Evolutionary conservation across 2,329 filamentous ascomycete species (phyloP).

Genomic region (Gaeumannomyces sp.): DNA sequence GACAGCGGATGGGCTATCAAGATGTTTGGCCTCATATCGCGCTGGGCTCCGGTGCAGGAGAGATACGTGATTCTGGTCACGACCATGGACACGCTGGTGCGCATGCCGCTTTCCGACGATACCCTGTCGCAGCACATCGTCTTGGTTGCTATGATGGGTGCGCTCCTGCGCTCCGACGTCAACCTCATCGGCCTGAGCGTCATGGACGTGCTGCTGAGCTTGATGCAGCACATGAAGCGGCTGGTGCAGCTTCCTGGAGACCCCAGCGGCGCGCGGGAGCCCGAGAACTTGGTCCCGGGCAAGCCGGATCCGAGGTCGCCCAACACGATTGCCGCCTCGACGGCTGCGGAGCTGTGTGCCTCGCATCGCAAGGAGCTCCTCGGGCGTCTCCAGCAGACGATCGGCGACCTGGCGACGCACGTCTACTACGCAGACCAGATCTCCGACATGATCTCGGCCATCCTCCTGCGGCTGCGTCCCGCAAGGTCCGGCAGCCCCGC

Average conservation of each 20-base stretch:
- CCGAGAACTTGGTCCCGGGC: slow-evolving; percentile 18
- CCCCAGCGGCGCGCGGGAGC: slow-evolving; percentile 22
- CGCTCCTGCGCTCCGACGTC: slow-evolving; percentile 77
- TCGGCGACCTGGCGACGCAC: slow-evolving; percentile 87
- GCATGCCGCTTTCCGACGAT: slow-evolving; percentile 62
- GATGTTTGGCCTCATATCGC: slow-evolving; percentile 71
- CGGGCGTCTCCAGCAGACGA: slow-evolving; percentile 67
- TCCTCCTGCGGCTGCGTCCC: slow-evolving; percentile 73
- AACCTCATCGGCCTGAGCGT: slow-evolving; percentile 94
- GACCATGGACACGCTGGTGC: slow-evolving; percentile 68
- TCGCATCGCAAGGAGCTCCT: slow-evolving; percentile 60
- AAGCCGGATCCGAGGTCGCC: slow-evolving; percentile 23
- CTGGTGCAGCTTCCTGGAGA: slow-evolving; percentile 60
- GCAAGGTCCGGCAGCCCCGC: slow-evolving; percentile 34
- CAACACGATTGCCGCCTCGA: slow-evolving; percentile 24
- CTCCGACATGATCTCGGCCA: slow-evolving; percentile 82
- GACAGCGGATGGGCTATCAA: slow-evolving; percentile 72
- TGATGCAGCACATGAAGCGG: slow-evolving; percentile 77
- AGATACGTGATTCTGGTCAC: slow-evolving; percentile 85
- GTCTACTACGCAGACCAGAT: slow-evolving; percentile 97
- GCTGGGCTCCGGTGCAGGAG: slow-evolving; percentile 90
- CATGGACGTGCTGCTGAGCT: slow-evolving; percentile 84
- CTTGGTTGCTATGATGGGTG: slow-evolving; percentile 71
- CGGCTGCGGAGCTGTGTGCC: slow-evolving; percentile 26
- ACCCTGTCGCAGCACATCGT: slow-evolving; percentile 68